Percentiles rank a stretch among this genome's conserved stretches.
phyloP scores from a whole-genome alignment of 352 stramenopile species.

The Pythium dissotocum region DNA sequence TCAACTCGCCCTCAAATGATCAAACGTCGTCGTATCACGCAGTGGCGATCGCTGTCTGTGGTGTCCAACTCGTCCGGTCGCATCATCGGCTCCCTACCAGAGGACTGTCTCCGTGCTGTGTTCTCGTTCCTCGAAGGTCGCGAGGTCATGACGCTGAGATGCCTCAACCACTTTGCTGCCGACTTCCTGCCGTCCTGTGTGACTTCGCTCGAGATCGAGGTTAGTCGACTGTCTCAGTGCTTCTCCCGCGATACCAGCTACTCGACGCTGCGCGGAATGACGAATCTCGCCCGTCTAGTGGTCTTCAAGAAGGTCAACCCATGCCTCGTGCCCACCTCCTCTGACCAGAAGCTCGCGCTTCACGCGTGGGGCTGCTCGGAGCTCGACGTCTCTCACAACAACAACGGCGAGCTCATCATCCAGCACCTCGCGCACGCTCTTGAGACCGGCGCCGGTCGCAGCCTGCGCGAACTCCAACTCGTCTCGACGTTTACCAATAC shows the following conservation, averaged over 20 bases:
- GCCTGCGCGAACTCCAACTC: constrained; percentile 58
- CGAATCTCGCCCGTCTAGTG: constrained; percentile 59
- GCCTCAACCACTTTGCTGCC: constrained; percentile 52
- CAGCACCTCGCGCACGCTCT: constrained; percentile 44
- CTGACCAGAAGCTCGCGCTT: constrained; percentile 38
- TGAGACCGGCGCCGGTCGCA: constrained; percentile 35
- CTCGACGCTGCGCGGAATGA: constrained; percentile 44
- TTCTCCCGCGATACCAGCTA: constrained; percentile 19
- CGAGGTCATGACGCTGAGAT: constrained; percentile 47
- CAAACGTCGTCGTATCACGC: constrained; percentile 44
- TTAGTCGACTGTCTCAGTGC: constrained; percentile 38
- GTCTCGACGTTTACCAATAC: constrained; percentile 78
- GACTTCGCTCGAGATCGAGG: constrained; percentile 48
- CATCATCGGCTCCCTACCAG: constrained; percentile 24
- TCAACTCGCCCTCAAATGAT: not conserved
- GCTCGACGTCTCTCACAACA: constrained; percentile 52
- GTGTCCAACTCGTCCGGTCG: constrained; percentile 8
- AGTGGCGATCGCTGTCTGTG: not conserved
- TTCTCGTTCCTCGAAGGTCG: constrained; percentile 67
- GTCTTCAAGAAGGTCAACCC: constrained; percentile 45
- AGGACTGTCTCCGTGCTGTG: constrained; percentile 56
- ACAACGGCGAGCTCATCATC: constrained; percentile 55
- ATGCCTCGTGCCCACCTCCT: constrained; percentile 18
- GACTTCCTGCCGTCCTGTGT: constrained; percentile 57
- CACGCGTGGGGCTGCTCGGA: constrained; percentile 67